Base-by-base conservation (phyloP, 1,139 yeast species). In the Sugiyamaella japonica region DNA sequence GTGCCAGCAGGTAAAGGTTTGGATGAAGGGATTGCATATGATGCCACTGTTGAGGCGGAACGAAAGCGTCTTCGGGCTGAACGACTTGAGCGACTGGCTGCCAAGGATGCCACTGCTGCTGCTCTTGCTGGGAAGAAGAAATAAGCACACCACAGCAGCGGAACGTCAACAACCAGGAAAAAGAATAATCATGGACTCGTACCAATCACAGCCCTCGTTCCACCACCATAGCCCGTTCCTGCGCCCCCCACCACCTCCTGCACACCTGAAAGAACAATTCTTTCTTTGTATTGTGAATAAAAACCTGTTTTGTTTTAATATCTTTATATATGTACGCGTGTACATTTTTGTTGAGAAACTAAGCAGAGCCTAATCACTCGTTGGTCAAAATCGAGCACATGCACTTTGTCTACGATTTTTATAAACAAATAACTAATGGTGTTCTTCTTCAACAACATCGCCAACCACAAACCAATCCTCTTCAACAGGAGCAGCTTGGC, bases 1-100 rank as follows among this genome's bases (percentile, higher is more conserved):
- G 99, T 93, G 53, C 97, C 99, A 54, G 96, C 85, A 57, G 99
- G 99, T 66, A 89, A 87, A 73, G 97, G 88, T 61, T 80, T 93
- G 67, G 95, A 93, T 69, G 98, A 93, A 73, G 90, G 93, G 70
- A 86, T 93, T 64, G 80, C 81, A 50, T 91, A 85, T 73, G 96
- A 90, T 70, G 84, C 89, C 53, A 86, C 82, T 64, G 85, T 84
- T 56, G 96, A 89, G 76, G 77, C 76, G 66, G 82, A 85, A 73
- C 89, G 90, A 70, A 81, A 78, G 52, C 83, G 79, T 68, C 77
- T 84, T 67, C 79, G 89, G 75, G 71, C 67, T 39, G 76, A 80
- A 70, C 80, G 87, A 73, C 41, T 59, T 38, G 59, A 45, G 23
- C 46, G 62, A 42, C 51, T 60, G 10, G 52, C 52, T 39, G 46